Conservation (phyloP, 2,329 filamentous ascomycete species). For the Aspergillus thermomutatus region DNA sequence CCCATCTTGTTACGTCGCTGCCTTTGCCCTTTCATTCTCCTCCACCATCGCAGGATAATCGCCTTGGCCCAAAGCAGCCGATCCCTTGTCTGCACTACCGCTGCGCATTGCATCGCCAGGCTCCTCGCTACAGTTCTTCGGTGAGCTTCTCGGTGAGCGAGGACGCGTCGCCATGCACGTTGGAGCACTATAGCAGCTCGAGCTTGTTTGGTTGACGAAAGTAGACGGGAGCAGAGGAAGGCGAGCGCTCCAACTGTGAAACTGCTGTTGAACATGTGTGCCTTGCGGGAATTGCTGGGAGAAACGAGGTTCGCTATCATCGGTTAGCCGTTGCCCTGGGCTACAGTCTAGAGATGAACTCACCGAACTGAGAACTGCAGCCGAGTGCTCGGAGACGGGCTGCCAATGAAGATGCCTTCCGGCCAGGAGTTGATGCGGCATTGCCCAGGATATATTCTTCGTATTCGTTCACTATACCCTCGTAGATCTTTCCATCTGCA, state of each 20-base stretch:
- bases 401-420: constrained; percentile 19
- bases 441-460: constrained; percentile 38
- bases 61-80: constrained; percentile 38
- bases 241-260: constrained; percentile 57
- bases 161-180: constrained; percentile 44
- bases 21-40: constrained; percentile 17
- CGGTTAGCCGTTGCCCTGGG: constrained; percentile 3
- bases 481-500: constrained; percentile 52
- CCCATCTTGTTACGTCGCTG: constrained; percentile 4
- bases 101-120: constrained; percentile 40
- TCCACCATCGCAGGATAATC: constrained; percentile 36
- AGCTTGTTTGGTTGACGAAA: constrained; percentile 48
- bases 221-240: constrained; percentile 58
- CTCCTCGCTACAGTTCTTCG: constrained; percentile 21
- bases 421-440: neutral
- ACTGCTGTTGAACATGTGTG: constrained; percentile 50
- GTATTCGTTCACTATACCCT: constrained; percentile 57
- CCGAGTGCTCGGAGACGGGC: constrained; percentile 37
- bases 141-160: constrained; percentile 14
- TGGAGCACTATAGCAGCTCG: constrained; percentile 55
- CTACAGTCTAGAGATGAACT: constrained; percentile 10
- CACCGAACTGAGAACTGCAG: constrained; percentile 44
- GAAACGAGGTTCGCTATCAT: constrained; percentile 45
- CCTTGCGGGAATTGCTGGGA: constrained; percentile 18
- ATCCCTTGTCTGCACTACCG: constrained; percentile 45